phyloP scores from a whole-genome alignment of 371 early-diverging fungal genomes.

The Dichotomocladium elegans region DNA sequence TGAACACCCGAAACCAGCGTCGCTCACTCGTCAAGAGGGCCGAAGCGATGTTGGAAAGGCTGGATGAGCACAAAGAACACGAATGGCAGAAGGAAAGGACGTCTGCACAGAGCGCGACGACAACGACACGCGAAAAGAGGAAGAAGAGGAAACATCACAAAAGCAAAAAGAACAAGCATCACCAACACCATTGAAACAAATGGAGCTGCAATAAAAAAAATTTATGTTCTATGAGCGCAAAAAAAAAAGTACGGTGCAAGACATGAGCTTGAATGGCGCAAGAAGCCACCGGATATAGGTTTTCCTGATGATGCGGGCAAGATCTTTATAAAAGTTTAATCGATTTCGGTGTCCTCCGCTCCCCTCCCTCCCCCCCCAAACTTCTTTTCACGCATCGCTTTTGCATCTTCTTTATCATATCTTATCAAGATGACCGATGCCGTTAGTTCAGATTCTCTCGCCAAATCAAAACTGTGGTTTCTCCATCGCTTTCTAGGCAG shows the following conservation, averaged over 20 bases:
- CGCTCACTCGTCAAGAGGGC: conserved; percentile 31
- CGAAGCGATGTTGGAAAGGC: conserved; percentile 22
- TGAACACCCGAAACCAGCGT: conserved; percentile 28
- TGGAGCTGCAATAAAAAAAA: too few species aligned
- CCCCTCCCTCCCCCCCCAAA: too few species aligned
- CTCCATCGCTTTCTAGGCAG: conserved; percentile 17
- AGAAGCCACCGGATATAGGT: too few species aligned
- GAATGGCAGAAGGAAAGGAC: conserved; percentile 35
- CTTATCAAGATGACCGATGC: too few species aligned
- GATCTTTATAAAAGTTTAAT: too few species aligned
- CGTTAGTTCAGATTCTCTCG: conserved; percentile 3
- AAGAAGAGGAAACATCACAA: conserved; percentile 1
- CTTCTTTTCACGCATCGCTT: too few species aligned
- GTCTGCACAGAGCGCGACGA: neutral
- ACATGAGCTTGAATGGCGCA: too few species aligned
- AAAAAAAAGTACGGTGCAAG: too few species aligned
- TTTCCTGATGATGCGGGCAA: too few species aligned
- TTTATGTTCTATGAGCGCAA: too few species aligned
- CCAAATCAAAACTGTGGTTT: conserved; percentile 2
- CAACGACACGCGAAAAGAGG: conserved; percentile 31
- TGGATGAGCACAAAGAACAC: conserved; percentile 36
- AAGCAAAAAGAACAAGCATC: neutral
- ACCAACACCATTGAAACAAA: conserved; percentile 1
- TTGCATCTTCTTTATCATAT: too few species aligned
- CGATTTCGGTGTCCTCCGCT: too few species aligned